Base-by-base conservation (phyloP, 106 monocot species). In the Gastrodia elata region DNA sequence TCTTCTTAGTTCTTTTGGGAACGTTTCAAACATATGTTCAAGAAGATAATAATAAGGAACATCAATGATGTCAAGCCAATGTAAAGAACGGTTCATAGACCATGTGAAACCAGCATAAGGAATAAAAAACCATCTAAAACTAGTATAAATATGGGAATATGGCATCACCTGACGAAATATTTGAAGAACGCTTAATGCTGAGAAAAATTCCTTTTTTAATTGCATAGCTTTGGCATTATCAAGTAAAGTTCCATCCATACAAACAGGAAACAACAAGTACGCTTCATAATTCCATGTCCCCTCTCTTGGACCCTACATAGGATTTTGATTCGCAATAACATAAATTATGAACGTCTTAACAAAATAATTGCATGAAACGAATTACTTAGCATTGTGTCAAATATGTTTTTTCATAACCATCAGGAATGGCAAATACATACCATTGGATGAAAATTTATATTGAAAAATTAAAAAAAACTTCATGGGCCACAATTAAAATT, bases 231-330 rank as follows among this genome's bases (percentile, higher is more conserved):
- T 80, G 37, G 76, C 69, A 80, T 78, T 81, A 65, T 91, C 91
- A 27, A 87, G 76, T 74, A 87, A 74, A 39, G 87, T 91, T 46
- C 91, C 91, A 79, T 87, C 87, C 74, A 91, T 59, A 77, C 87
- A 79, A 65, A 91, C 80, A 15, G 91, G 91, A 38, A 91, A 91
- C 57, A 91, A 70, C 40, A 91, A 77, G 72, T 91, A 91, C 8
- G 91, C 91, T 85, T 91, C 91, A 77, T 87, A 80, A 72, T 87
- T 76, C 80, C 78, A 67, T 43, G 72, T 68, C 42, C 74, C 82
- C 57, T 80, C 83, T 78, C 83, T 78, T 76, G 76, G 64, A 68
- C 67, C 67, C 67, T 67, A 37, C 11, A 67, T 37, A 67, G n/a
- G 37, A 67, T 37, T 4, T 37, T 38, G 67, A 67, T 67, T 67